Percentiles rank a stretch among this genome's conserved stretches.
Evolutionary conservation across 163 green algal species (phyloP).

Genomic region (Botryococcus braunii): DNA sequence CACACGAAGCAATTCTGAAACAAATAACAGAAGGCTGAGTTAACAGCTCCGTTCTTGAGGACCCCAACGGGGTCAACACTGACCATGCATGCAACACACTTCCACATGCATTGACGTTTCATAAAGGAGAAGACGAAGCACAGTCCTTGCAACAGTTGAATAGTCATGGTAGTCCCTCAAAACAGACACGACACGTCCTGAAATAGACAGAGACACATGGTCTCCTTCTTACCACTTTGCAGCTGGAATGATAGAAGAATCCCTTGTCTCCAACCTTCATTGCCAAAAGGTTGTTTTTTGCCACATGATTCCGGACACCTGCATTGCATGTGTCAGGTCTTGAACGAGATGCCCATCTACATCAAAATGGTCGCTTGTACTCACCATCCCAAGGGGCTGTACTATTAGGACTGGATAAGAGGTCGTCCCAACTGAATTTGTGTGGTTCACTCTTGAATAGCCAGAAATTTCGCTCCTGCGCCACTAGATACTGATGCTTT

Average conservation of each 20-base stretch:
- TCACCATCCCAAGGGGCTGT: constrained; percentile 51
- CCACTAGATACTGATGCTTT: not conserved
- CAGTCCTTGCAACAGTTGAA: too few relatives aligned
- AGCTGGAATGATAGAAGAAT: constrained; percentile 64
- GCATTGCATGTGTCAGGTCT: not conserved
- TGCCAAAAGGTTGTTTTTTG: constrained; percentile 46
- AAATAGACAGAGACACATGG: too few relatives aligned
- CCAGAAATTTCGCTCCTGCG: constrained; percentile 18
- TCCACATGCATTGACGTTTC: too few relatives aligned
- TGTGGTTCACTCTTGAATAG: constrained; percentile 65
- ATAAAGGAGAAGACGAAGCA: too few relatives aligned
- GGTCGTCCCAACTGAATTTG: constrained; percentile 54
- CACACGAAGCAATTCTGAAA: not conserved
- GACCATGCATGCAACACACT: too few relatives aligned
- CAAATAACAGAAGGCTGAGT: too few relatives aligned
- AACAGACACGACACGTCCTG: too few relatives aligned
- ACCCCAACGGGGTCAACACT: too few relatives aligned
- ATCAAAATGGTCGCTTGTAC: too few relatives aligned
- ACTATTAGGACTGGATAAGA: constrained; percentile 24
- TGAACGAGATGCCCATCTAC: constrained; percentile 3
- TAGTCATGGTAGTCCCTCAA: too few relatives aligned
- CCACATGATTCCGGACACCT: constrained; percentile 27
- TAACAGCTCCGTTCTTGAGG: too few relatives aligned
- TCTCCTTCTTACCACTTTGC: constrained; percentile 41
- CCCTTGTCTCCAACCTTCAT: constrained; percentile 33